Evolutionary conservation across 495 filamentous ascomycete genomes (phyloP).

Genomic region (Penicillium salamii): DNA sequence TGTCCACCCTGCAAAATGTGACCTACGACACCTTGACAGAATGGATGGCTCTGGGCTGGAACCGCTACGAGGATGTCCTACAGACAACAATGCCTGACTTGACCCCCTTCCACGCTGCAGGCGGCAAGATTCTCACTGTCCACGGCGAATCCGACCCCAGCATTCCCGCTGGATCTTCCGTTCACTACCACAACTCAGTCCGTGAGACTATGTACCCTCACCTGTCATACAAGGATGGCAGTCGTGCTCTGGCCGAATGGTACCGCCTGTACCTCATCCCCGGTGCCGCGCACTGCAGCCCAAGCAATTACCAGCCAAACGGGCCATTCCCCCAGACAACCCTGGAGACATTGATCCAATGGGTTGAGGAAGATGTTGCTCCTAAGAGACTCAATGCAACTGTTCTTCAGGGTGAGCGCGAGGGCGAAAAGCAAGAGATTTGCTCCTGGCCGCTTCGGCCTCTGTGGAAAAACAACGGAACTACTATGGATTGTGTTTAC

Average conservation of each 20-base stretch:
- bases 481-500: slow-evolving; percentile 33
- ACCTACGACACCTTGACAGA: slow-evolving; percentile 45
- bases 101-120: slow-evolving; percentile 33
- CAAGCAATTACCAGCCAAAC: slow-evolving; percentile 33
- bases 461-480: slow-evolving; percentile 28
- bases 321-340: slow-evolving; percentile 42
- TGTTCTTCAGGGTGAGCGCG: not conserved
- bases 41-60: slow-evolving; percentile 35
- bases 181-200: slow-evolving; percentile 48
- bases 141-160: slow-evolving; percentile 47
- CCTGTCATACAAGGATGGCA: slow-evolving; percentile 28
- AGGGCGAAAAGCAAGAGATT: slow-evolving; percentile 8
- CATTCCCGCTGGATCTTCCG: slow-evolving; percentile 44
- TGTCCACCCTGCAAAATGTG: slow-evolving; percentile 37
- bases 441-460: slow-evolving; percentile 42
- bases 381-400: slow-evolving; percentile 25
- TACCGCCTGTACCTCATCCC: slow-evolving; percentile 48
- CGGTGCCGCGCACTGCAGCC: slow-evolving; percentile 43
- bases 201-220: slow-evolving; percentile 43
- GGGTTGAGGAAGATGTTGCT: slow-evolving; percentile 43
- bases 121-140: slow-evolving; percentile 47
- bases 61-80: slow-evolving; percentile 13
- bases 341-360: slow-evolving; percentile 39
- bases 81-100: slow-evolving; percentile 44
- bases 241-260: slow-evolving; percentile 38